These are phyloP conservation scores for Kuraishia borneana DNA, from an alignment of 805 yeast species.

Conservation along the genomic window DNA sequence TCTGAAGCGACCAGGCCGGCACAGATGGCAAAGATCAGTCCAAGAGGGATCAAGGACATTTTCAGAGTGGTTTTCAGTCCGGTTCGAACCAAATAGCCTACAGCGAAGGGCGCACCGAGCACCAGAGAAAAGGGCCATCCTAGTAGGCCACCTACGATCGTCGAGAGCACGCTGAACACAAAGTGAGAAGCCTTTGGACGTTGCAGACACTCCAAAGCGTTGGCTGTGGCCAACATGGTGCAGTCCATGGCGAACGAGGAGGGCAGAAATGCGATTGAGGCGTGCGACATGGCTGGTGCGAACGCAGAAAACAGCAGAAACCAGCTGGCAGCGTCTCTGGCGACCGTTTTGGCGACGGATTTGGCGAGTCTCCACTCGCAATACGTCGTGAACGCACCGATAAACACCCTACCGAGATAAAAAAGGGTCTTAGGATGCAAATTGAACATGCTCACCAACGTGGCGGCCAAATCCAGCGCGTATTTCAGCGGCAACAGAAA, in stretches of 20 bases:
- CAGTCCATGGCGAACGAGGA: conserved; percentile 64
- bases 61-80: neutral
- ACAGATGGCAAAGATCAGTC: conserved; percentile 5
- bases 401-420: conserved; percentile 37
- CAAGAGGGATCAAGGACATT: conserved; percentile 6
- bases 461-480: neutral
- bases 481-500: conserved; percentile 42
- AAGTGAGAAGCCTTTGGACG: conserved; percentile 5
- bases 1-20: conserved; percentile 29
- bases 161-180: conserved; percentile 27
- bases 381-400: conserved; percentile 27
- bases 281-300: conserved; percentile 81
- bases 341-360: conserved; percentile 24
- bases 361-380: conserved; percentile 44
- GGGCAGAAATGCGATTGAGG: conserved; percentile 78
- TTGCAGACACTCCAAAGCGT: conserved; percentile 22
- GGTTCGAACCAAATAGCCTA: conserved; percentile 4
- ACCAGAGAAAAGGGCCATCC: conserved; percentile 90
- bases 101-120: conserved; percentile 48
- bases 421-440: no score
- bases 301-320: conserved; percentile 51
- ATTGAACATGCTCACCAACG: conserved; percentile 13
- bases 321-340: conserved; percentile 36
- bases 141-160: conserved; percentile 57
- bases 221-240: conserved; percentile 30